Evolutionary conservation across 2,329 filamentous ascomycete species (phyloP).

Genomic region (Monilinia vaccinii-corymbosi): DNA sequence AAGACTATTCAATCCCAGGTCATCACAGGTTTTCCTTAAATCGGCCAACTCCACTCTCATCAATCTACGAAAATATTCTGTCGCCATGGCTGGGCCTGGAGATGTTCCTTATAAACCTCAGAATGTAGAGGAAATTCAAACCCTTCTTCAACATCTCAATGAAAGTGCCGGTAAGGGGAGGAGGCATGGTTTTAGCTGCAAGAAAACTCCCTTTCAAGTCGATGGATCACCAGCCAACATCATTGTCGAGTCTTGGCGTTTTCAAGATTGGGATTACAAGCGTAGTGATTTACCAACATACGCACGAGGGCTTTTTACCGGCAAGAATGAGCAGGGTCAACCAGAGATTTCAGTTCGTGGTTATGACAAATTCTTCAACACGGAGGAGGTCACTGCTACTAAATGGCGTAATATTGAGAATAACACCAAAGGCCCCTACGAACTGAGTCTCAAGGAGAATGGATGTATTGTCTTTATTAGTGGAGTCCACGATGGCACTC

Average conservation of each 20-base stretch:
- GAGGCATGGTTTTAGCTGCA: conserved; percentile 60
- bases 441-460: conserved; percentile 95
- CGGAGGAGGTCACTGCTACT: conserved; percentile 71
- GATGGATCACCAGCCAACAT: conserved; percentile 52
- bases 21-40: not conserved
- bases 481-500: conserved; percentile 76
- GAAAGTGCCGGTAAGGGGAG: conserved; percentile 39
- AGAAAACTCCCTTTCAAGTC: conserved; percentile 70
- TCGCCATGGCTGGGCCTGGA: conserved; percentile 40
- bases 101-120: conserved; percentile 58
- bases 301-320: conserved; percentile 90
- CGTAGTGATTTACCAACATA: conserved; percentile 77
- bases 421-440: conserved; percentile 79
- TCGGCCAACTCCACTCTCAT: not conserved
- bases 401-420: conserved; percentile 70
- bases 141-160: conserved; percentile 43
- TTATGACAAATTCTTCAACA: conserved; percentile 99
- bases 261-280: conserved; percentile 96
- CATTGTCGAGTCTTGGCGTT: conserved; percentile 80
- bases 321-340: conserved; percentile 51
- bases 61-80: not conserved
- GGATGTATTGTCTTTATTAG: conserved; percentile 99
- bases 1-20: not conserved
- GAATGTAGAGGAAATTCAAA: conserved; percentile 55
- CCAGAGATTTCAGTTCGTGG: conserved; percentile 78